Base-by-base conservation (phyloP, 202 grass and related monocot species). In the Saccharum hybrid region DNA sequence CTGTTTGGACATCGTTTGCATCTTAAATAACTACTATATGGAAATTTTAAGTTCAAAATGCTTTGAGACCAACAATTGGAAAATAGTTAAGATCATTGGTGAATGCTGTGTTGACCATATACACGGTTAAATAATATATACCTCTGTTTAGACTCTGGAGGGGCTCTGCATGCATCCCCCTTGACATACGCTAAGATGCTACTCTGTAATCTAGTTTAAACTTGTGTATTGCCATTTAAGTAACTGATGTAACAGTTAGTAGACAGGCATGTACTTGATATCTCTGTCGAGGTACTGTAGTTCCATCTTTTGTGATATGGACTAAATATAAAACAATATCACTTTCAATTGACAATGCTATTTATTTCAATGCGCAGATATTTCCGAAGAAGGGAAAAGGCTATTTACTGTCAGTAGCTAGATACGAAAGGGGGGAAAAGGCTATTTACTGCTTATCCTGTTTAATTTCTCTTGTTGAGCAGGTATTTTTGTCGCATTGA, bases 401-500 rank as follows among this genome's bases (percentile, higher is more conserved):
- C 48, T 89, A 30, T 86, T 93, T 54, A 68, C 81, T 94, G 22
- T 75, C 85, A 30, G 61, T 69, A n/a, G 70, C 89, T 74, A 90
- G 79, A 49, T 51, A 84, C 54, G 81, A 45, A 31, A 98, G 90
- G 45, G 45, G 90, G 8, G 86, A 78, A 71, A 95, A 84, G 75
- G 74, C 85, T 74, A 57, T 91, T 65, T 98, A 98, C 61, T 98
- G 93, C 87, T 81, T 98, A 85, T 75, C 90, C 74, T 98, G 96
- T 76, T 77, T 98, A 79, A 90, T 98, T 89, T 95, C 92, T 81
- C 89, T 98, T 41, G 86, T 98, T 56, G 89, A 98, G 76, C 92
- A 93, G 92, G 96, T 95, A 72, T 79, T 22, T 76, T 66, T 74
- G 63, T 75, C 40, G 63, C n/a, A 18, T 72, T 45, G 31, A 43